Evolutionary conservation across 768 basidiomycete genomes (phyloP).

Genomic region (Calocera viscosa): DNA sequence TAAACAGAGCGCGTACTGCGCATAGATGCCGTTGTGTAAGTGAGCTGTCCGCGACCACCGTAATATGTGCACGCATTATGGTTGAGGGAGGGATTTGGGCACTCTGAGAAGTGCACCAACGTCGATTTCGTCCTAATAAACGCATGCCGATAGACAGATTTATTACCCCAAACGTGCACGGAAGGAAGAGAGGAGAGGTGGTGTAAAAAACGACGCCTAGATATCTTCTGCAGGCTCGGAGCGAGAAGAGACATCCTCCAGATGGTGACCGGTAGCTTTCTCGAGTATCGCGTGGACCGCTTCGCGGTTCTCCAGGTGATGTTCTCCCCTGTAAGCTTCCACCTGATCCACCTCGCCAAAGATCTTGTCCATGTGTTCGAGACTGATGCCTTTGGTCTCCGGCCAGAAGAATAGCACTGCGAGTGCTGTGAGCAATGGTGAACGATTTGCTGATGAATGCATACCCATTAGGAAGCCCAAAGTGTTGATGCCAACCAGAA

Average conservation of each 20-base stretch:
- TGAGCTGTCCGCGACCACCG: too few species aligned
- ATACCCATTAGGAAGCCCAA: neutral
- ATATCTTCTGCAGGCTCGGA: too few species aligned
- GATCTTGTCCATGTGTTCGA: conserved; percentile 6
- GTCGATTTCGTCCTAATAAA: too few species aligned
- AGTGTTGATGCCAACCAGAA: neutral
- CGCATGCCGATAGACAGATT: too few species aligned
- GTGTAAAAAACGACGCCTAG: too few species aligned
- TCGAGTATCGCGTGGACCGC: neutral
- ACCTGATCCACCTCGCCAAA: neutral
- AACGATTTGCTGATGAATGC: neutral
- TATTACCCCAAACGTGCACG: too few species aligned
- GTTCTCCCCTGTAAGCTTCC: neutral
- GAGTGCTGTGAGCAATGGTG: neutral
- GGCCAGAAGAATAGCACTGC: conserved; percentile 5
- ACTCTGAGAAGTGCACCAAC: too few species aligned
- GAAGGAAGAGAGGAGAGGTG: too few species aligned
- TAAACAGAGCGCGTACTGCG: too few species aligned
- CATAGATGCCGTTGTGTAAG: too few species aligned
- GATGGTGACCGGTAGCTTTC: neutral
- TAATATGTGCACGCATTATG: too few species aligned
- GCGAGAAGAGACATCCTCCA: neutral
- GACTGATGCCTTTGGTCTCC: conserved; percentile 3
- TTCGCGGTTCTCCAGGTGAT: neutral
- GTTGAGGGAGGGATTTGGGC: too few species aligned